A percentile compares a stretch with the other conserved stretches of the same genome.
Evolutionary conservation across 2,329 filamentous ascomycete genomes (phyloP).

Genomic region (Talaromyces sp.): DNA sequence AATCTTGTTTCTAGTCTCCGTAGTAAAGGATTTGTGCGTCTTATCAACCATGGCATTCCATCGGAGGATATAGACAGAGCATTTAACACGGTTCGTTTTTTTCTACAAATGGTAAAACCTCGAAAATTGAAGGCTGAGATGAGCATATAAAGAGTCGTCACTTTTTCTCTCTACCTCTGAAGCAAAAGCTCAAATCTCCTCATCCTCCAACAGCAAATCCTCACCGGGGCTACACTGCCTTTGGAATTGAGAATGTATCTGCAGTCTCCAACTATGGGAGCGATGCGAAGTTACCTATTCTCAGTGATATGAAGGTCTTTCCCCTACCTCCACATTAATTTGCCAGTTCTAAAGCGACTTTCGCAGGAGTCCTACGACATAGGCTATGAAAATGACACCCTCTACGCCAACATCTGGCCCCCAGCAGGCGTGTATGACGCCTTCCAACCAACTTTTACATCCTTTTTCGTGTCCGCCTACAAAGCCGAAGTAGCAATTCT

Average conservation of each 20-base stretch:
- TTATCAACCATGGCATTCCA: constrained; percentile 16
- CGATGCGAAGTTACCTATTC: background rate
- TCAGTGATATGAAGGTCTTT: constrained; percentile 12
- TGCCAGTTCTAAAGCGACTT: background rate
- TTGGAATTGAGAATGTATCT: constrained; percentile 33
- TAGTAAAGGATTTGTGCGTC: constrained; percentile 14
- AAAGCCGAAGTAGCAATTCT: background rate
- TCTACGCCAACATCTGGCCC: constrained; percentile 13
- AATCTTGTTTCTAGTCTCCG: constrained; percentile 2
- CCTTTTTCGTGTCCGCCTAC: constrained; percentile 3
- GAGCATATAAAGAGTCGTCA: constrained; percentile 12
- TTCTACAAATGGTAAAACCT: background rate
- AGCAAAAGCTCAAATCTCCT: constrained; percentile 29
- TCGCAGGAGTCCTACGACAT: constrained; percentile 15
- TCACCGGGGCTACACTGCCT: constrained; percentile 31
- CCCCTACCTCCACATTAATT: background rate
- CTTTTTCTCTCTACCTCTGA: constrained; percentile 28
- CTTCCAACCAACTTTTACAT: constrained; percentile 5
- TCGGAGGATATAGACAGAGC: constrained; percentile 6
- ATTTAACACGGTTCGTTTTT: constrained; percentile 8
- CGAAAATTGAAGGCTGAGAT: background rate
- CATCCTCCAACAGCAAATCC: constrained; percentile 30
- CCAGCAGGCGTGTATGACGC: background rate
- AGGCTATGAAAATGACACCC: constrained; percentile 1
- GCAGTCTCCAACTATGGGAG: constrained; percentile 24